These are phyloP conservation scores for Diddensiella caesifluorescens DNA, from an alignment of 805 yeast species.

Conservation along the genomic window DNA sequence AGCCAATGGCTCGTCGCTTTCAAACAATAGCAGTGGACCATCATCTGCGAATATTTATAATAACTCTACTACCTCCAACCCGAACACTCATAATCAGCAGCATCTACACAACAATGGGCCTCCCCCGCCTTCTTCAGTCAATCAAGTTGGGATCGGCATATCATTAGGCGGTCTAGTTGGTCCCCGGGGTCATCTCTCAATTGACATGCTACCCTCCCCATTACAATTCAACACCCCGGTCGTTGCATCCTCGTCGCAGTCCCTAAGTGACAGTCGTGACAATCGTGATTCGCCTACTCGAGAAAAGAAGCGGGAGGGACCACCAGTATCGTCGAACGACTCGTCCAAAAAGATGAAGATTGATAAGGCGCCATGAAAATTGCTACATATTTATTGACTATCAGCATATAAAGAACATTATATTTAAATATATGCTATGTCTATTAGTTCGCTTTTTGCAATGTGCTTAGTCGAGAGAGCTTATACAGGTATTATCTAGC, in stretches of 20 bases:
- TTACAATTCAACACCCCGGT: conserved; percentile 28
- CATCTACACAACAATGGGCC: conserved; percentile 1
- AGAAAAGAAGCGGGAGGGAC: too few relatives aligned
- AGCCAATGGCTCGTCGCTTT: conserved; percentile 11
- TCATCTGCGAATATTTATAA: too few relatives aligned
- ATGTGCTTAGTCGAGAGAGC: too few relatives aligned
- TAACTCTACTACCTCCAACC: too few relatives aligned
- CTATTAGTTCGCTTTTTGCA: too few relatives aligned
- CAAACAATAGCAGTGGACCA: too few relatives aligned
- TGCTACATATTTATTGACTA: too few relatives aligned
- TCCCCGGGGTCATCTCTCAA: conserved; percentile 11
- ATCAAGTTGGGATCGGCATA: conserved; percentile 14
- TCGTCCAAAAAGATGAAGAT: not conserved
- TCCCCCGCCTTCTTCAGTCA: not conserved
- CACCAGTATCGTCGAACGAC: too few relatives aligned
- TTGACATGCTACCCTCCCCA: conserved; percentile 28
- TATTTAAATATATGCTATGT: too few relatives aligned
- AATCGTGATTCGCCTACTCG: conserved; percentile 4
- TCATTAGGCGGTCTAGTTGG: conserved; percentile 13
- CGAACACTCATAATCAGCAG: conserved; percentile 1
- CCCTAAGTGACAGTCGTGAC: not conserved
- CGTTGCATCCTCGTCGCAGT: conserved; percentile 10
- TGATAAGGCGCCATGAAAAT: too few relatives aligned
- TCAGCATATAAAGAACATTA: too few relatives aligned
- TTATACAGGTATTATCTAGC: too few relatives aligned